Evolutionary conservation across 805 yeast genomes (phyloP), one percentile per base, ranked within the genome.

Genomic region (Spencermartinsiella europaea): DNA sequence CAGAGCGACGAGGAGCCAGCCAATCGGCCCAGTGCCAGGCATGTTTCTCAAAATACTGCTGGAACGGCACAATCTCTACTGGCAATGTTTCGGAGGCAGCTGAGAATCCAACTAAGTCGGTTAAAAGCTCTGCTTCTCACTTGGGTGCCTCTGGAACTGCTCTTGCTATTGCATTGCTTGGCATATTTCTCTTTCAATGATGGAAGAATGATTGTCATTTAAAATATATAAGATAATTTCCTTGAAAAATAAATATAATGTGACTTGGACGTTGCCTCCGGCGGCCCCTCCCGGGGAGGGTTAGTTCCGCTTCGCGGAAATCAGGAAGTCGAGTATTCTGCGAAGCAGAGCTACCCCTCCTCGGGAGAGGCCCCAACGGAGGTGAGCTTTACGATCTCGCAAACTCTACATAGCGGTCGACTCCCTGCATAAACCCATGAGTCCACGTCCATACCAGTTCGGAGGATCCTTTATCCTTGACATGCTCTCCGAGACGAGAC

Each of bases 361-460:
- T n/a, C n/a, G n/a, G n/a, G n/a, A n/a, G n/a, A n/a, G n/a, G n/a
- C n/a, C n/a, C n/a, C n/a, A n/a, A n/a, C n/a, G n/a, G n/a, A n/a
- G n/a, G n/a, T n/a, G n/a, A n/a, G n/a, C n/a, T n/a, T 12, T 25
- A 25, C 12, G 31, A 25, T 25, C 31, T 25, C 10, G 31, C 31
- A 25, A 25, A 25, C 7, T 25, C 31, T 12, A 25, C 7, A 25
- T 25, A 25, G 31, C 31, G 31, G 31, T 65, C 63, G 28, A 77
- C 54, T 0, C 88, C 97, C 40, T 75, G 74, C 42, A 76, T 77
- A 58, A 78, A 89, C 0, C 96, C 97, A 55, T 84, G 95, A 21
- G 83, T 88, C 84, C 87, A 91, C 64, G 85, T 95, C 96, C 96
- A 91, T 44, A 80, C 46, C 59, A 72, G 76, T 12, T 69, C 69